A percentile compares a stretch with the other conserved stretches of the same genome.
Conservation (phyloP, 1,284 basidiomycete species). For the Cutaneotrichosporon cutaneum region DNA sequence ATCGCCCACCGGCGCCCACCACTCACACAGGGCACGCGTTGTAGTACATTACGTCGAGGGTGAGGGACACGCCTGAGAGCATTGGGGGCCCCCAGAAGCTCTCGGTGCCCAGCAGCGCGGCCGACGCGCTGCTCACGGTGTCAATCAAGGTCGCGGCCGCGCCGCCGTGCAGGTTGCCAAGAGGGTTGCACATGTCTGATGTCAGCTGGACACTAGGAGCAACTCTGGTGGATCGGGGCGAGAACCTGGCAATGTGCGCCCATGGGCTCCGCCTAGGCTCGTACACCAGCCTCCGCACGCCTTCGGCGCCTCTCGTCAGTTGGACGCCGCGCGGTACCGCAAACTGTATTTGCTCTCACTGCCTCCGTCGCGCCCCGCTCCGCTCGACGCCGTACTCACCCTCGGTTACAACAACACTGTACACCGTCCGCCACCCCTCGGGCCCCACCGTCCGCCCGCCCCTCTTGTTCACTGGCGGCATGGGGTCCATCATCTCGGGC, state of each 20-base stretch:
- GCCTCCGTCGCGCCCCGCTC: too few relatives aligned
- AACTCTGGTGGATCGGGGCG: neutral
- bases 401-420: slow-evolving; percentile 10
- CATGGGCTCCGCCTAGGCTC: too few relatives aligned
- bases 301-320: too few relatives aligned
- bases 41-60: slow-evolving; percentile 37
- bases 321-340: too few relatives aligned
- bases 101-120: slow-evolving; percentile 28
- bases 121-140: slow-evolving; percentile 11
- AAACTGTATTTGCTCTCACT: too few relatives aligned
- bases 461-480: slow-evolving; percentile 16
- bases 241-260: too few relatives aligned
- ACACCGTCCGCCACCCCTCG: slow-evolving; percentile 18
- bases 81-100: slow-evolving; percentile 46
- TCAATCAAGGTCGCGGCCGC: slow-evolving; percentile 43
- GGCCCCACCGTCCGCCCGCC: slow-evolving; percentile 11
- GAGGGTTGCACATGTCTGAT: slow-evolving; percentile 38
- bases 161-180: slow-evolving; percentile 42
- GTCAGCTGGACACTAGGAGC: slow-evolving; percentile 5
- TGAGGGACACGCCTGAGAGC: slow-evolving; percentile 36
- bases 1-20: too few relatives aligned
- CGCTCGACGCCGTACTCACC: neutral
- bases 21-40: slow-evolving; percentile 26
- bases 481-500: slow-evolving; percentile 19
- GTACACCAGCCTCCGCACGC: too few relatives aligned